Evolutionary conservation across 768 basidiomycete genomes (phyloP).

Genomic region (Termitomyces sp.): DNA sequence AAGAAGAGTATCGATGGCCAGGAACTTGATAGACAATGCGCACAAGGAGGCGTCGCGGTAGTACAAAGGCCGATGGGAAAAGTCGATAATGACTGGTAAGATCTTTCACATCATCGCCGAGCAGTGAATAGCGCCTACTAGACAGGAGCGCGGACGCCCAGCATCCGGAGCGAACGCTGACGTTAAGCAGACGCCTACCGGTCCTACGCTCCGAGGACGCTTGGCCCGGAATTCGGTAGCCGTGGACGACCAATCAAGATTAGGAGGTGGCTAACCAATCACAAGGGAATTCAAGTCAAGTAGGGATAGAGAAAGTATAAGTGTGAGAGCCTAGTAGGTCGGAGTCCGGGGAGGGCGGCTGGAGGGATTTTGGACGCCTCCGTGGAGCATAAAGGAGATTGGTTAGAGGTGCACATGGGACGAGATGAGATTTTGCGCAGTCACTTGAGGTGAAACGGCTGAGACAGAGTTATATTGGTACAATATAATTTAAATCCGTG

Average conservation of each 20-base stretch:
- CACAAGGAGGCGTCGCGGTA: background rate
- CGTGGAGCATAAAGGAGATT: too few species aligned
- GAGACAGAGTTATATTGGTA: background rate
- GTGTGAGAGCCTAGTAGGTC: background rate
- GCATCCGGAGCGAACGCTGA: background rate
- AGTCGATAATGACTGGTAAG: background rate
- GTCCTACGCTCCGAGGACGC: background rate
- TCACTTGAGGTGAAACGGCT: background rate
- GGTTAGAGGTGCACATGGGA: slow-evolving; percentile 1
- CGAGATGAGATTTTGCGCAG: background rate
- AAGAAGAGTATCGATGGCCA: too few species aligned
- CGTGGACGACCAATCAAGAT: slow-evolving; percentile 1
- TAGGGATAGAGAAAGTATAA: slow-evolving; percentile 1
- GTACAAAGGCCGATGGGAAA: background rate
- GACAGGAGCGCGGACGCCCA: background rate
- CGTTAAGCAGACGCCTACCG: background rate
- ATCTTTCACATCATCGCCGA: background rate
- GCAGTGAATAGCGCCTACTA: background rate
- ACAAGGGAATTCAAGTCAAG: slow-evolving; percentile 5
- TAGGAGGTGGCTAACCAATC: slow-evolving; percentile 1
- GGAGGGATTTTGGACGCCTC: background rate
- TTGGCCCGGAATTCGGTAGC: background rate
- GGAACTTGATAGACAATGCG: background rate
- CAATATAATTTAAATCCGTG: background rate
- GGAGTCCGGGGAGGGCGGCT: slow-evolving; percentile 3